Percentiles rank a stretch among this genome's conserved stretches.
Evolutionary conservation across 805 yeast species (phyloP).

Genomic region (Candida stauntonica): DNA sequence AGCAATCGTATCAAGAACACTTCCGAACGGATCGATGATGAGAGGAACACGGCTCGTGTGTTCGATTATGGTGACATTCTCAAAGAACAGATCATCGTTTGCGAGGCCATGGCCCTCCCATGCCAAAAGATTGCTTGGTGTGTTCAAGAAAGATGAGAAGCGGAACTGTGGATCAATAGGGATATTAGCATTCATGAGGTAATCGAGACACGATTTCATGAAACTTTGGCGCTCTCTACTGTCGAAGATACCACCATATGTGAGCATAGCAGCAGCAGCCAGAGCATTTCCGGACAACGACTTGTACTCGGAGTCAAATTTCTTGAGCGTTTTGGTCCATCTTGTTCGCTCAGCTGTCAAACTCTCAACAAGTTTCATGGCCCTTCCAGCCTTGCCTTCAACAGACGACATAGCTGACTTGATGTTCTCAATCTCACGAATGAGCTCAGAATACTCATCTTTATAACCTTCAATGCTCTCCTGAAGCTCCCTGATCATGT

Average conservation of each 20-base stretch:
- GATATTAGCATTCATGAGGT: slow-evolving; percentile 36
- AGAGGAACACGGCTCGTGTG: slow-evolving; percentile 41
- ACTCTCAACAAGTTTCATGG: slow-evolving; percentile 56
- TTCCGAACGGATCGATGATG: slow-evolving; percentile 69
- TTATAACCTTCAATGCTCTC: slow-evolving; percentile 65
- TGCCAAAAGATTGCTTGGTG: slow-evolving; percentile 35
- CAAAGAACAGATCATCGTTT: slow-evolving; percentile 55
- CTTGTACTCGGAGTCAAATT: slow-evolving; percentile 43
- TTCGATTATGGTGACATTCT: slow-evolving; percentile 55
- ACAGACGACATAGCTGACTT: slow-evolving; percentile 67
- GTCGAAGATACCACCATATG: slow-evolving; percentile 58
- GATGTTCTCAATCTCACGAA: slow-evolving; percentile 72
- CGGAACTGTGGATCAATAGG: slow-evolving; percentile 34
- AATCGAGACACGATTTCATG: slow-evolving; percentile 32
- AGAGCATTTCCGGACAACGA: slow-evolving; percentile 61
- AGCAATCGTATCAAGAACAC: slow-evolving; percentile 38
- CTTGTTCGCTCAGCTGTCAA: slow-evolving; percentile 64
- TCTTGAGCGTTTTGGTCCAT: slow-evolving; percentile 61
- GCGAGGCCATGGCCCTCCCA: slow-evolving; percentile 57
- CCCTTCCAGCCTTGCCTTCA: slow-evolving; percentile 54
- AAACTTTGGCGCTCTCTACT: slow-evolving; percentile 40
- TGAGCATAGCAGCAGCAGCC: slow-evolving; percentile 58
- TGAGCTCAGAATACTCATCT: slow-evolving; percentile 62
- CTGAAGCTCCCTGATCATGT: slow-evolving; percentile 75
- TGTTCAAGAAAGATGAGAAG: slow-evolving; percentile 35